A percentile compares a stretch with the other conserved stretches of the same genome.
These are phyloP conservation scores for Rhodotorula paludigena DNA, from an alignment of 768 basidiomycete genomes.

Conservation along the genomic window DNA sequence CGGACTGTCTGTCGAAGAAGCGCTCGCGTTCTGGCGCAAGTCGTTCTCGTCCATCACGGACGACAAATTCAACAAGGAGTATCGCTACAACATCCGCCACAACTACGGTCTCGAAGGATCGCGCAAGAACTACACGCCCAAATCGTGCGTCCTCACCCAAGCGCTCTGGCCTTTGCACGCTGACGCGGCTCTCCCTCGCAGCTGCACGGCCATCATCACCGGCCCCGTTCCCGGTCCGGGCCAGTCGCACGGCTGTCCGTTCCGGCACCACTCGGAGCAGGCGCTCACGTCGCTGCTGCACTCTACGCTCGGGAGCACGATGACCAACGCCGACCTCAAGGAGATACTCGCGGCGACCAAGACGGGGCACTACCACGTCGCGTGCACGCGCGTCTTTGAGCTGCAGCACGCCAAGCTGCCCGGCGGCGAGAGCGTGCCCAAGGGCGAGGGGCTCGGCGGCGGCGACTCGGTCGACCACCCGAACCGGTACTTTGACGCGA, in stretches of 20 bases:
- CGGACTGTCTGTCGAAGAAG: conserved; percentile 90
- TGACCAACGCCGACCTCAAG: conserved; percentile 64
- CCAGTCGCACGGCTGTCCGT: conserved; percentile 84
- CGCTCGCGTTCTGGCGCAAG: conserved; percentile 84
- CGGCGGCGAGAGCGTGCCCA: conserved; percentile 58
- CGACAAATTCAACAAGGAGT: conserved; percentile 95
- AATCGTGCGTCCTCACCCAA: conserved; percentile 56
- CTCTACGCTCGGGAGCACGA: conserved; percentile 62
- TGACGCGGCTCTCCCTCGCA: conserved; percentile 44
- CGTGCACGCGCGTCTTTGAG: conserved; percentile 95
- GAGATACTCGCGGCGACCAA: conserved; percentile 80
- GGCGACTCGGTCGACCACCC: conserved; percentile 91
- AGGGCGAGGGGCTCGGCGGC: conserved; percentile 78
- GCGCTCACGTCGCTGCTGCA: conserved; percentile 74
- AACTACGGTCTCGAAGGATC: conserved; percentile 90
- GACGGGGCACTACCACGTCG: conserved; percentile 79
- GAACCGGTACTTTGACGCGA: conserved; percentile 60
- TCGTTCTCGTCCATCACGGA: conserved; percentile 74
- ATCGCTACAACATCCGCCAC: conserved; percentile 95
- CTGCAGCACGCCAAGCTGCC: conserved; percentile 63
- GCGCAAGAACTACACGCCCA: conserved; percentile 88
- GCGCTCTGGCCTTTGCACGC: background rate
- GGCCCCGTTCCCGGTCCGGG: conserved; percentile 61
- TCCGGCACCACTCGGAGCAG: conserved; percentile 76
- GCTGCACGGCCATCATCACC: conserved; percentile 84